Evolutionary conservation across 805 yeast species (phyloP).

Genomic region (Torulaspora indica): DNA sequence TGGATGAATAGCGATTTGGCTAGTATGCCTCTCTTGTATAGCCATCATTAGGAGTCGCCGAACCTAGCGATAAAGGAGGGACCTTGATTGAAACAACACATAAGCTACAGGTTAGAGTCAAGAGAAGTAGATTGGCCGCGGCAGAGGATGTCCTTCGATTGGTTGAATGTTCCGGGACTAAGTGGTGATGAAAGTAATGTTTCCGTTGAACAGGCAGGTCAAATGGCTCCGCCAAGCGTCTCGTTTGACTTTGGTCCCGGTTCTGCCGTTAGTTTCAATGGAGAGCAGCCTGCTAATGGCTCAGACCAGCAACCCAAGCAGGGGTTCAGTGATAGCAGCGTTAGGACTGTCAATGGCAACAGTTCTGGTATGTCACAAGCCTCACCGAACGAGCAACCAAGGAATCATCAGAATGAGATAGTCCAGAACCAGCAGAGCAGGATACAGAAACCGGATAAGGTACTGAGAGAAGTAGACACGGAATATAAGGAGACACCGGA

Average conservation of each 20-base stretch:
- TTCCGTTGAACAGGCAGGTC: slow-evolving; percentile 6
- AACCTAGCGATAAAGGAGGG: slow-evolving; percentile 3
- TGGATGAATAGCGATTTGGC: not conserved
- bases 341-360: not conserved
- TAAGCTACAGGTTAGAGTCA: not conserved
- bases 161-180: slow-evolving; percentile 46
- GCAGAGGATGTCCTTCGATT: slow-evolving; percentile 44
- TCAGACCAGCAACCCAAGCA: not conserved
- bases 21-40: not conserved
- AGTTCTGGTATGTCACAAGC: not conserved
- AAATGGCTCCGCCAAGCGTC: slow-evolving; percentile 46
- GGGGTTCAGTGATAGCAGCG: not conserved
- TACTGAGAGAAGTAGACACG: not conserved
- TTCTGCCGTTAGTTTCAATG: not conserved
- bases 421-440: slow-evolving; percentile 10
- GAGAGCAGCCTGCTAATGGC: not conserved
- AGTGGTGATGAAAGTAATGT: slow-evolving; percentile 26
- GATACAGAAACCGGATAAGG: not conserved
- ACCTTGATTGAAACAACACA: not conserved
- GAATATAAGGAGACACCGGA: slow-evolving; percentile 31
- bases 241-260: slow-evolving; percentile 40
- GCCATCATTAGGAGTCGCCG: not conserved
- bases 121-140: not conserved
- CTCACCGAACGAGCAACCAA: not conserved
- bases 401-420: slow-evolving; percentile 7